Percentiles rank a stretch among this genome's conserved stretches.
These are phyloP conservation scores for Pulveroboletus ravenelii DNA, from an alignment of 768 basidiomycete genomes.

Conservation along the genomic window DNA sequence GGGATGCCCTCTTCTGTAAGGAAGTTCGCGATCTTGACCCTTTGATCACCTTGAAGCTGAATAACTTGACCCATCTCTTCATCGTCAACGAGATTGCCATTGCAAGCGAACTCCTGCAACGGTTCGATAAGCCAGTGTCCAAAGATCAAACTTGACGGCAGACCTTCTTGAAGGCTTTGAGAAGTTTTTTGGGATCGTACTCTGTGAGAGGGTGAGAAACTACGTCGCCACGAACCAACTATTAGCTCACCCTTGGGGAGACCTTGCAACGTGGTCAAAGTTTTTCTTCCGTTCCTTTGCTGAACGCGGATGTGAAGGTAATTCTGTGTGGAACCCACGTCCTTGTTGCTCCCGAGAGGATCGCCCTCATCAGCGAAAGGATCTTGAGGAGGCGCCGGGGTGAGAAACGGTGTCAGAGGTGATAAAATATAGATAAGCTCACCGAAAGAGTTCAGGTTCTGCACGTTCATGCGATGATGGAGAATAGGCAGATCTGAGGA, in stretches of 20 bases:
- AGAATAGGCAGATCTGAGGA: slow-evolving; percentile 38
- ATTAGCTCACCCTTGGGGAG: slow-evolving; percentile 72
- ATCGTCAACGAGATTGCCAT: slow-evolving; percentile 94
- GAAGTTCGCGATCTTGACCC: slow-evolving; percentile 85
- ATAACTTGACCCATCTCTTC: slow-evolving; percentile 96
- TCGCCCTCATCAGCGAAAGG: slow-evolving; percentile 95
- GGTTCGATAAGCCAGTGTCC: slow-evolving; percentile 5
- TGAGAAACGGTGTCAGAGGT: slow-evolving; percentile 4
- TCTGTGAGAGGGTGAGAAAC: slow-evolving; percentile 44
- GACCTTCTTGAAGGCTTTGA: slow-evolving; percentile 99
- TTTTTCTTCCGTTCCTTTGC: slow-evolving; percentile 98
- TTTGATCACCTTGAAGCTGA: slow-evolving; percentile 98
- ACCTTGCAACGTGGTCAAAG: slow-evolving; percentile 95
- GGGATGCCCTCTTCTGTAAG: slow-evolving; percentile 78
- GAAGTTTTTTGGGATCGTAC: slow-evolving; percentile 95
- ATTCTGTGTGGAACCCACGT: slow-evolving; percentile 77
- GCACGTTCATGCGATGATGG: slow-evolving; percentile 87
- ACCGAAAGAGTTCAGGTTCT: slow-evolving; percentile 86
- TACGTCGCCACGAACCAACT: slow-evolving; percentile 8
- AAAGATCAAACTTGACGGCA: not conserved
- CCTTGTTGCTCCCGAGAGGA: slow-evolving; percentile 64
- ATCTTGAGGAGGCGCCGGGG: slow-evolving; percentile 47
- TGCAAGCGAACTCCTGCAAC: slow-evolving; percentile 91
- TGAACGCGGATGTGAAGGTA: slow-evolving; percentile 97
- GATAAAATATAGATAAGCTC: slow-evolving; percentile 15